Conservation (phyloP, 2,329 filamentous ascomycete species). For the Sclerotinia minor region DNA sequence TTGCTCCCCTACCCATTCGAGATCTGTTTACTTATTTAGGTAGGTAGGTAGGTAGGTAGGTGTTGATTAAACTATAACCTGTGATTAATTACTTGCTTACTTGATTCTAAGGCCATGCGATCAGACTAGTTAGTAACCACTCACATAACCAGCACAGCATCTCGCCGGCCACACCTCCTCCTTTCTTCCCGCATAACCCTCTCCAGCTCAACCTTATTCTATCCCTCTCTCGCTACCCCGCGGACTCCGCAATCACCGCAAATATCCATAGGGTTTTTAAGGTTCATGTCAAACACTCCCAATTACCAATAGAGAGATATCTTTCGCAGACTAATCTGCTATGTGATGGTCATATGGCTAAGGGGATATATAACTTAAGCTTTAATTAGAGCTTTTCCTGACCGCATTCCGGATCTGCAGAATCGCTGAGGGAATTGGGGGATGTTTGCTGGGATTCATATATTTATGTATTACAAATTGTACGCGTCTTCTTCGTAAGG, state of each 20-base stretch:
- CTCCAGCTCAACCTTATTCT: not conserved
- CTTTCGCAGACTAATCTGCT: not conserved
- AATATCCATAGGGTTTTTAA: not conserved
- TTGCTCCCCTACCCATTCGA: not conserved
- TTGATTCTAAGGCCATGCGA: not conserved
- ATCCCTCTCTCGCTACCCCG: not conserved
- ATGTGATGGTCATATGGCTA: not conserved
- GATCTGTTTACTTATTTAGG: not conserved
- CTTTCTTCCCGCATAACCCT: no score
- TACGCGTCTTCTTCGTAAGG: not conserved
- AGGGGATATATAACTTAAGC: not conserved
- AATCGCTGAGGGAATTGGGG: not conserved
- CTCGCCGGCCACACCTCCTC: not conserved
- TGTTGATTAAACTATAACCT: not conserved
- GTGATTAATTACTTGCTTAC: no score
- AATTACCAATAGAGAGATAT: not conserved
- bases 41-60: not conserved
- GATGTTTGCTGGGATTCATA: not conserved
- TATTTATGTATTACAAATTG: not conserved
- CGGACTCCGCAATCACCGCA: conserved; percentile 4
- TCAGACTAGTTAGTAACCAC: not conserved
- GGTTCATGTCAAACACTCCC: not conserved
- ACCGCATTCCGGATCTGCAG: not conserved
- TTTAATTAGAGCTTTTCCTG: not conserved
- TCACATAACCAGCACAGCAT: no score